Conservation (phyloP, 371 early-diverging fungal species). For the Rhizopus sp. region DNA sequence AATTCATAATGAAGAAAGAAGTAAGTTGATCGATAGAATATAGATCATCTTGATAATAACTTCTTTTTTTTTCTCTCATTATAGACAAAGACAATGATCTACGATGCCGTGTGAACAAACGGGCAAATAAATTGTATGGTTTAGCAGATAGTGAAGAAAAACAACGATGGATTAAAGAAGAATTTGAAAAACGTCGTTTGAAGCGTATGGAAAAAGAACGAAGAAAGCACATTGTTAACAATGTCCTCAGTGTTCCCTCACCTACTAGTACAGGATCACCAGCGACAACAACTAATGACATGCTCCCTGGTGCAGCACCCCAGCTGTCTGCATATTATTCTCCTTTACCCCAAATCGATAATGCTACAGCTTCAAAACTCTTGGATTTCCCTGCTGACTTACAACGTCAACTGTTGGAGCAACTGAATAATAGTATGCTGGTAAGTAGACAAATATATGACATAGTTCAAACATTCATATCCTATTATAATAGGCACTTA, state of each 20-base stretch:
- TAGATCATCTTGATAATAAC: neutral
- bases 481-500: conserved; percentile 13
- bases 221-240: conserved; percentile 51
- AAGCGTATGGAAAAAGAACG: conserved; percentile 75
- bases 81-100: conserved; percentile 82
- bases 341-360: conserved; percentile 38
- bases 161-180: conserved; percentile 68
- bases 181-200: conserved; percentile 72
- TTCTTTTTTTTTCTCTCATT: conserved; percentile 8
- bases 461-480: neutral
- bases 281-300: neutral
- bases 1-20: conserved; percentile 75
- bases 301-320: neutral
- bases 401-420: conserved; percentile 47
- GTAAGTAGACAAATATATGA: conserved; percentile 12
- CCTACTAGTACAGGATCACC: neutral
- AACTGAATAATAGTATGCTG: conserved; percentile 47
- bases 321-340: conserved; percentile 20
- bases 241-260: conserved; percentile 36
- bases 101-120: conserved; percentile 79
- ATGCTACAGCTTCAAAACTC: conserved; percentile 42
- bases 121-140: conserved; percentile 74
- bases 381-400: conserved; percentile 45
- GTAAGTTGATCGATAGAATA: conserved; percentile 39
- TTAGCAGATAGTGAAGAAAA: conserved; percentile 56